Evolutionary conservation across 352 stramenopile species (phyloP), one percentile per base, ranked within the genome.

Genomic region (Phytopythium montanum): DNA sequence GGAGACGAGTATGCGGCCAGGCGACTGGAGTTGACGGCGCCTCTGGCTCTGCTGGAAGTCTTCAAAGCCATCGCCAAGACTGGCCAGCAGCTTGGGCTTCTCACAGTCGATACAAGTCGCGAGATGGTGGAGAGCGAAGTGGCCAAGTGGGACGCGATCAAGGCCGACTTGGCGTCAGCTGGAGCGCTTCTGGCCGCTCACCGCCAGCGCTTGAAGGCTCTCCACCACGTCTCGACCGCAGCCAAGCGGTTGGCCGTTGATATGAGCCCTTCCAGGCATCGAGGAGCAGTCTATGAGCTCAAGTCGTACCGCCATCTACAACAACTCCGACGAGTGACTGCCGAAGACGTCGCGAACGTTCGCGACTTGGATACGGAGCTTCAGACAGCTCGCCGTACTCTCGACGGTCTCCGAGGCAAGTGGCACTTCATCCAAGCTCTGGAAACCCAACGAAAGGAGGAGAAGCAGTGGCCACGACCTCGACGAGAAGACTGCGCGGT

Each of bases 151-250:
- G 69, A 53, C 21, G 60, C 62, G 18, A 81, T 70, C 9, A 85
- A 80, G 56, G 79, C 80, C 6, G n/a, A 26, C 5, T 2, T 46
- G 6, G 6, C 41, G 19, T 7, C 41, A 4, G 41, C 19, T 14
- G 13, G 12, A 28, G 41, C 19, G 19, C 66, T 92, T 1, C 86
- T 90, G n/a, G 74, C 89, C 21, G 68, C 70, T 12, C 82, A 91
- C 33, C 81, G 90, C 31, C 72, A 84, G 39, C 76, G 81, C 18
- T 72, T 94, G 5, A 77, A 77, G 7, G 74, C 66, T 5, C 65
- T 90, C 38, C 83, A 92, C 50, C 83, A 92, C 31, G 55, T 94
- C 39, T 74, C 73, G 25, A 92, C 90, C 81, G 85, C 85, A 90
- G n/a, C 16, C 41, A 46, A 46, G 41, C 41, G 41, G 3, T 6